Evolutionary conservation across 495 filamentous ascomycete genomes (phyloP), one percentile per base, ranked within the genome.

Genomic region (Aspergillus incahuasiensis): DNA sequence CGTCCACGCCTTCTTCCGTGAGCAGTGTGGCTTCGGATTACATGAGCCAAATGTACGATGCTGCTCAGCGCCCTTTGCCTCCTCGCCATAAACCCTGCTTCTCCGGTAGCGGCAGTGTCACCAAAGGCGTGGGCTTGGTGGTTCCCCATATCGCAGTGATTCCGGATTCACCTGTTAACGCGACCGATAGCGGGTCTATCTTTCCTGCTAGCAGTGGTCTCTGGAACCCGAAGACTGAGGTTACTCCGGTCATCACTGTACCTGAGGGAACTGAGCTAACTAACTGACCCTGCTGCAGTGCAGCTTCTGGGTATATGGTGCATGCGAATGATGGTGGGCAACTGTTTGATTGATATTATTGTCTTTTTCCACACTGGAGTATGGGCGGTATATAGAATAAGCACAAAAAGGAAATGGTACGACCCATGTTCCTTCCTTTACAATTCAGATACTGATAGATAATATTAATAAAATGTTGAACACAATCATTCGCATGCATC

Each of bases 81-180:
- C 74, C 74, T 13, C 71, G 73, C 0, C 70, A 72, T 56, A 72
- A 78, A 44, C 70, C 72, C 13, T 71, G 62, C 44, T 74, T 69
- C 57, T 61, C 65, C 7, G 52, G 60, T 57, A 65, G 63, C 55
- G 51, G 65, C 24, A 66, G 55, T 46, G 62, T 61, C 5, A 52
- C 61, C 34, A 78, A 79, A 62, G 71, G 72, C 16, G 64, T 76
- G 5, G 69, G 74, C 15, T 66, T 79, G 15, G 74, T 79, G 1
- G 65, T 76, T 11, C 75, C 75, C 20, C 73, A 74, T 21, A 49
- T 74, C 8, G 52, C 48, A 1, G 51, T 61, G 0, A 35, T 43
- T 11, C 61, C 61, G 16, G 64, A 66, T 11, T 55, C 57, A 19
- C 49, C 58, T 2, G 45, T 58, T 20, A 54, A 57, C 32, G 38